Conservation (phyloP, 2,329 filamentous ascomycete genomes). For the Chrysoporthe cubensis region DNA sequence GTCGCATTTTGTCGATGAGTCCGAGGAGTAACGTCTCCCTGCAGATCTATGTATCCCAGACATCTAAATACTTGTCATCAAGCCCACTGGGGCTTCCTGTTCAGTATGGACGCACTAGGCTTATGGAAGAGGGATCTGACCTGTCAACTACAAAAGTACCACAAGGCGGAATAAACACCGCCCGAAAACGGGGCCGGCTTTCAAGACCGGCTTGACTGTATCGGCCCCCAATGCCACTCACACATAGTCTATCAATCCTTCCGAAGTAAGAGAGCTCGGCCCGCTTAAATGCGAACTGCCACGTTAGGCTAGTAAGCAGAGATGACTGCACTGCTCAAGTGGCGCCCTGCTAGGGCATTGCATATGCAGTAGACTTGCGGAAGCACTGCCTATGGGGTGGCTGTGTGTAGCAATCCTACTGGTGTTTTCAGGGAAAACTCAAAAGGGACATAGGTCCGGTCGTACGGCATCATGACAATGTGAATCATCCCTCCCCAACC, state of each 20-base stretch:
- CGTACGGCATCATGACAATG: background rate
- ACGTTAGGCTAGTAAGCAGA: conserved; percentile 10
- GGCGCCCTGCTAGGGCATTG: background rate
- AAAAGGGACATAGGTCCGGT: background rate
- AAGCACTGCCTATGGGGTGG: background rate
- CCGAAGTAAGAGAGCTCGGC: conserved; percentile 14
- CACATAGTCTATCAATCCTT: conserved; percentile 27
- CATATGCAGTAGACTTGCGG: background rate
- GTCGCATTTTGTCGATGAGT: background rate
- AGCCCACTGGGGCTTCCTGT: background rate
- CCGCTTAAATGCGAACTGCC: conserved; percentile 17
- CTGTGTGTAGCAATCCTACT: background rate
- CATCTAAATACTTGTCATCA: background rate
- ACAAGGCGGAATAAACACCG: background rate
- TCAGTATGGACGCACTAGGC: background rate
- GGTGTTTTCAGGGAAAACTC: background rate
- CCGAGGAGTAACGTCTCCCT: background rate
- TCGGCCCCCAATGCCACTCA: conserved; percentile 23
- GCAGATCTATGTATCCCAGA: background rate
- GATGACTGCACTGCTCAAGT: background rate
- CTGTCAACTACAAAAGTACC: background rate
- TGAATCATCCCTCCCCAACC: background rate
- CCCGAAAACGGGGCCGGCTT: background rate
- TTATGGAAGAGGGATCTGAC: background rate
- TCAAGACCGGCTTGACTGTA: background rate